Evolutionary conservation across 2,329 filamentous ascomycete genomes (phyloP), one percentile per base, ranked within the genome.

Genomic region (Neofusicoccum umdonicola): DNA sequence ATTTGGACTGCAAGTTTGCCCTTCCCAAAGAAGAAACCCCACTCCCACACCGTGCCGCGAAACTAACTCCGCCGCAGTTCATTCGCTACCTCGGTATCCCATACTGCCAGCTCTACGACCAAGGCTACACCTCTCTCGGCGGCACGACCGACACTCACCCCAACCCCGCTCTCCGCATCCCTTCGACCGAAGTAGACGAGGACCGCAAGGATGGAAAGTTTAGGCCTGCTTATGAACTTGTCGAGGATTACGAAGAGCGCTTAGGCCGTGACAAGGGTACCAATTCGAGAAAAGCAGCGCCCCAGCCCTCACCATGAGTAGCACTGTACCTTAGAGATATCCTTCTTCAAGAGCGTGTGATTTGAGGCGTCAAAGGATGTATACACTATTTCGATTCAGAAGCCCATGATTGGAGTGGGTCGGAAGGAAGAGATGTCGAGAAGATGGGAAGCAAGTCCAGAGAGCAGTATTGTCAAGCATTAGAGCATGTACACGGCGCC

Each of bases 101-200:
- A 4, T 99, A 97, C 74, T 98, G 95, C 77, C 80, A 83, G 11
- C 82, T 99, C 31, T 99, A 99, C 77, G 92, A 97, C 75, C 82
- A 83, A 69, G 94, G 94, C 9, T 97, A 95, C 78, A 97, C 95
- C 2, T 94, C 90, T 68, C 82, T 99, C n/a, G 95, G 95, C 19
- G 94, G 95, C 3, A 92, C 88, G 27, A 88, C 87, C 64, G 92
- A 99, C 78, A 99, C 95, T 2, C 86, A 90, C 68, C 93, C 92
- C 0, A 99, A 99, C 74, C 95, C 95, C 9, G 87, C 85, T 19
- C 74, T 79, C 17, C 73, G 73, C 19, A 45, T 67, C 69, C 68
- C 12, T 68, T 44, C 66, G 7, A 50, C 65, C 4, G 68, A 70
- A 0, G 8, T n/a, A 2, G 67, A 69, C 31, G 67, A 67, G 4